These are phyloP conservation scores for Plasmodium relictum DNA, from an alignment of 169 alveolate species.

Conservation along the genomic window DNA sequence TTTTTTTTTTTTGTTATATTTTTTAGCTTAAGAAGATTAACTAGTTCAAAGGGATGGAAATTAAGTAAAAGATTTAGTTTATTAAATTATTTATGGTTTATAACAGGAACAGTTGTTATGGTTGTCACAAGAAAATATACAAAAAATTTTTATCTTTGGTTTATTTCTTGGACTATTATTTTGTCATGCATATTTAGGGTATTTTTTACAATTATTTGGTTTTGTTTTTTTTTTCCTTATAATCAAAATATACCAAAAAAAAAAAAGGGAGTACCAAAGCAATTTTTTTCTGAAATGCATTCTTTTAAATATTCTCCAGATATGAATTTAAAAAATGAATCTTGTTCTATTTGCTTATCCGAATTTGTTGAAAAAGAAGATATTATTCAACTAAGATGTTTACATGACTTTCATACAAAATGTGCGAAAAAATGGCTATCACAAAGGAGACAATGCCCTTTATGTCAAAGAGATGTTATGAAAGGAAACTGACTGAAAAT, in stretches of 20 bases:
- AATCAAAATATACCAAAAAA: constrained; percentile 71
- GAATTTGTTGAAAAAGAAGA: constrained; percentile 80
- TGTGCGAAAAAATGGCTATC: constrained; percentile 85
- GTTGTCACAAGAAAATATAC: constrained; percentile 69
- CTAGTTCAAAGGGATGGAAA: constrained; percentile 83
- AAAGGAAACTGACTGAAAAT: constrained; percentile 5
- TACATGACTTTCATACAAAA: constrained; percentile 82
- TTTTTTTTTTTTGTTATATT: not conserved
- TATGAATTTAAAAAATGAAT: constrained; percentile 54
- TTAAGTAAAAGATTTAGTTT: constrained; percentile 80
- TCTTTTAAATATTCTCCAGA: constrained; percentile 61
- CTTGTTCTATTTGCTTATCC: constrained; percentile 85
- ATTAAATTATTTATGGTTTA: constrained; percentile 83
- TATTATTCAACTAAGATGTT: constrained; percentile 78
- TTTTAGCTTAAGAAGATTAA: constrained; percentile 65
- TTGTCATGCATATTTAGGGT: constrained; percentile 70
- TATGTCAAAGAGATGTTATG: constrained; percentile 80
- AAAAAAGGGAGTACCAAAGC: constrained; percentile 72
- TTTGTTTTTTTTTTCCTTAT: constrained; percentile 75
- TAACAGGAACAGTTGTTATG: constrained; percentile 78
- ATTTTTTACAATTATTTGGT: constrained; percentile 71
- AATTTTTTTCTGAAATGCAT: constrained; percentile 62
- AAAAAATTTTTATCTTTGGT: constrained; percentile 65
- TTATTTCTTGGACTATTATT: constrained; percentile 72
- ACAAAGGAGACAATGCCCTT: constrained; percentile 82